These are phyloP conservation scores for Niebla homalea DNA, from an alignment of 495 filamentous ascomycete species.

Conservation along the genomic window DNA sequence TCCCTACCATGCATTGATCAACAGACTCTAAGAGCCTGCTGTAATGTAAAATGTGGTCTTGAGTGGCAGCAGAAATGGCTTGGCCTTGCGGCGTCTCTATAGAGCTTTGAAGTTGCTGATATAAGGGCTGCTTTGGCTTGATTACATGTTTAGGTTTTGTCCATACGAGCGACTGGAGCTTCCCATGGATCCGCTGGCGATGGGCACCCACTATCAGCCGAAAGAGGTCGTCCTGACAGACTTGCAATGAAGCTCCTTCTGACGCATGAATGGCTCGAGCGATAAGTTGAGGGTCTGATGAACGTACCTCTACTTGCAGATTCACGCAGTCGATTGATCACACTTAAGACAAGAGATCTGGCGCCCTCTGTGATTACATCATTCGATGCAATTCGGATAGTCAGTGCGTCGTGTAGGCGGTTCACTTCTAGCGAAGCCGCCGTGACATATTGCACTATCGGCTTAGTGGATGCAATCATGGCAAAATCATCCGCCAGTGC, in stretches of 20 bases:
- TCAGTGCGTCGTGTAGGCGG: background rate
- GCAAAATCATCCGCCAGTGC: conserved; percentile 9
- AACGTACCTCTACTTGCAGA: conserved; percentile 6
- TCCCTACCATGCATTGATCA: background rate
- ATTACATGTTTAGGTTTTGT: background rate
- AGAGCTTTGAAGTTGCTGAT: conserved; percentile 2
- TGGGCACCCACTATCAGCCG: conserved; percentile 1
- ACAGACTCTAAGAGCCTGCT: background rate
- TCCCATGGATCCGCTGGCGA: conserved; percentile 10
- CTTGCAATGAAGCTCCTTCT: background rate
- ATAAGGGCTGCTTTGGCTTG: background rate
- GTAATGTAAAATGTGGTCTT: background rate
- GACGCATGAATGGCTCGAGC: background rate
- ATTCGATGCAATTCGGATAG: conserved; percentile 8
- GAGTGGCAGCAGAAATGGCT: background rate
- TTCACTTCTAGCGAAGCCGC: conserved; percentile 12
- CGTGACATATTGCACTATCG: background rate
- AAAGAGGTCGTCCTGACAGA: background rate
- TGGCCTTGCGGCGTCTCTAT: background rate
- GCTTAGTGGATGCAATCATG: conserved; percentile 7
- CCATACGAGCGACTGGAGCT: conserved; percentile 9
- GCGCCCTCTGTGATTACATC: background rate
- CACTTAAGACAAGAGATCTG: background rate
- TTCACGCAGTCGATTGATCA: background rate
- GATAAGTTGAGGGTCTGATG: background rate